phyloP scores from a whole-genome alignment of 1,284 basidiomycete species.

The Taiwanofungus camphoratus region DNA sequence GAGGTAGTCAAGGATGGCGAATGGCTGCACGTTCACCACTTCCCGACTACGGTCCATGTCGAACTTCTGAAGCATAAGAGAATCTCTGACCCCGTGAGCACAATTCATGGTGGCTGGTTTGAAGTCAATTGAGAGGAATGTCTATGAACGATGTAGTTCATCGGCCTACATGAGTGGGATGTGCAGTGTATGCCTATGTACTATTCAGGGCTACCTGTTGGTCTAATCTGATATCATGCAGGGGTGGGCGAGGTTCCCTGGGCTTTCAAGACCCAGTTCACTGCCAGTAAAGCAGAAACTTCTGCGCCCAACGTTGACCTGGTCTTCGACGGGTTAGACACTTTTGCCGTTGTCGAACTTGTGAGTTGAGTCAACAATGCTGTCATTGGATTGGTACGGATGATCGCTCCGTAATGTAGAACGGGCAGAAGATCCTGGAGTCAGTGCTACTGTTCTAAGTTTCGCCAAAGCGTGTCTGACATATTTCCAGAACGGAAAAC shows the following conservation, averaged over 20 bases:
- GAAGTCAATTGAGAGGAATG: neutral
- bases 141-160: conserved; percentile 56
- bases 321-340: conserved; percentile 85
- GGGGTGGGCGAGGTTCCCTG: conserved; percentile 86
- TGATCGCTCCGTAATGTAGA: conserved; percentile 40
- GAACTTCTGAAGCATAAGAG: conserved; percentile 67
- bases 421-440: conserved; percentile 62
- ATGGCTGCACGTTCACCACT: conserved; percentile 56
- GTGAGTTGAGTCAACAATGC: conserved; percentile 38
- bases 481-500: conserved; percentile 52
- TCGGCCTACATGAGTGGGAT: conserved; percentile 79
- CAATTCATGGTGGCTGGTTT: conserved; percentile 7
- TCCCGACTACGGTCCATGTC: conserved; percentile 83
- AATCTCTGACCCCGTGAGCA: conserved; percentile 76
- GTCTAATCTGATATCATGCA: conserved; percentile 25
- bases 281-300: conserved; percentile 44
- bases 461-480: neutral
- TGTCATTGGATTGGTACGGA: neutral
- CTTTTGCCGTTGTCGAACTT: conserved; percentile 66
- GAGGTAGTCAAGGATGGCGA: conserved; percentile 54
- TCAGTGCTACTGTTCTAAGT: conserved; percentile 25
- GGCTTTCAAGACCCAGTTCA: conserved; percentile 73
- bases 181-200: conserved; percentile 66
- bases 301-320: conserved; percentile 55
- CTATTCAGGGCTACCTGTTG: neutral